A percentile compares a stretch with the other conserved stretches of the same genome.
phyloP scores from a whole-genome alignment of 805 yeast genomes.

The Teunomyces panamensis region DNA sequence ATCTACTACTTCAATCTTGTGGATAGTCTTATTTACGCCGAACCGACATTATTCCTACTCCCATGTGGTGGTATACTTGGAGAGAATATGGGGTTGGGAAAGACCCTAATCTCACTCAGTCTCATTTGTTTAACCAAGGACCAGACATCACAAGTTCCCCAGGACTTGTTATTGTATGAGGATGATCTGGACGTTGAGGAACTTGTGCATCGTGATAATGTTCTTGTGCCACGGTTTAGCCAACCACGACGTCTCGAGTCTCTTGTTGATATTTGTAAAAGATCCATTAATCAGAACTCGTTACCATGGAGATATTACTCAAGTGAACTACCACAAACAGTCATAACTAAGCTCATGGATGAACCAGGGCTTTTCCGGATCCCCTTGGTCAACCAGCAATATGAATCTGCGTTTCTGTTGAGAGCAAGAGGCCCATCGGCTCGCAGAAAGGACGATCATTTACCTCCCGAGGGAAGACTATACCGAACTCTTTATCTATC shows the following conservation, averaged over 20 bases:
- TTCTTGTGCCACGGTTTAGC: neutral
- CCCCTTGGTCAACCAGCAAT: constrained; percentile 17
- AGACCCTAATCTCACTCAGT: constrained; percentile 58
- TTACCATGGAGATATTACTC: constrained; percentile 56
- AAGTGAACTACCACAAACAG: constrained; percentile 43
- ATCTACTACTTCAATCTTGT: constrained; percentile 37
- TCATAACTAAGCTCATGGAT: constrained; percentile 30
- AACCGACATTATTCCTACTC: constrained; percentile 43
- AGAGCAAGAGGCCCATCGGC: constrained; percentile 16
- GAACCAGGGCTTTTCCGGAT: constrained; percentile 48
- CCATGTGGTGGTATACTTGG: constrained; percentile 65
- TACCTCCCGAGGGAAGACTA: constrained; percentile 15
- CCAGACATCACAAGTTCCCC: constrained; percentile 49
- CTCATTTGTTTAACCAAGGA: constrained; percentile 53
- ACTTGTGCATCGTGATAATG: neutral
- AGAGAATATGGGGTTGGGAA: constrained; percentile 69
- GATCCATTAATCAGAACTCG: constrained; percentile 43
- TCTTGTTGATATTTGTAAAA: constrained; percentile 40
- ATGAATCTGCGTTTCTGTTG: constrained; percentile 17
- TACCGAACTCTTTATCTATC: constrained; percentile 41
- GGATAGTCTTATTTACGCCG: constrained; percentile 21
- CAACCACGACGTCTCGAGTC: constrained; percentile 6
- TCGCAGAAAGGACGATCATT: constrained; percentile 12
- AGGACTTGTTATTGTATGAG: constrained; percentile 18
- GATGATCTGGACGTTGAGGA: neutral